Evolutionary conservation across 768 basidiomycete genomes (phyloP), one percentile per base, ranked within the genome.

Genomic region (Termitomyces sp.): DNA sequence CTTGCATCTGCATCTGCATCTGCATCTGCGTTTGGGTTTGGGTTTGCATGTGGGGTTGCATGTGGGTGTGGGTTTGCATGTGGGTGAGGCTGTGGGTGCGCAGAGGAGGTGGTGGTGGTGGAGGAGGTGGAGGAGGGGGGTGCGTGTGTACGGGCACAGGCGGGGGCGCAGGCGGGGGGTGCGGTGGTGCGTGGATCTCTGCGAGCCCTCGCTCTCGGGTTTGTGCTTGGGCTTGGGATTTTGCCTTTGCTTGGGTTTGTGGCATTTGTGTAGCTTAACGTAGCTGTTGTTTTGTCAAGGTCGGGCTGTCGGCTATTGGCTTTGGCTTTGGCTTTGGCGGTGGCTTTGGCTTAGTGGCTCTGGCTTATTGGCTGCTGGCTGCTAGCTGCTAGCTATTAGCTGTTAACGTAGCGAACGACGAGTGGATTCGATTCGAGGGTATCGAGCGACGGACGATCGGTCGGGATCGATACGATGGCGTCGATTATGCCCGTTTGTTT

Each of bases 11-110:
- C 0, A 3, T 20, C 3, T 33, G 31, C 13, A 9, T 36, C 34
- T 36, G 34, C 11, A 9, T 12, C 9, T 15, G n/a, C 5, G 2
- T 12, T 4, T 44, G 18, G 8, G n/a, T 11, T 4, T 18, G n/a
- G 2, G 20, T 8, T 0, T 22, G 42, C 6, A 2, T n/a, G 12
- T n/a, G 18, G 1, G 41, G 2, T 1, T 13, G 82, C 76, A 70
- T 83, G 12, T 58, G 62, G 47, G 50, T 30, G 59, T 49, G 33
- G 42, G n/a, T 44, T 12, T 13, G 12, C 2, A 6, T 27, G 15
- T 52, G 44, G 37, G 41, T 59, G n/a, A n/a, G n/a, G n/a, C n/a
- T n/a, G 44, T 51, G 59, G 48, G 53, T 58, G 45, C 7, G 20
- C 9, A 16, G 46, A 3, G 20, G 39, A 13, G 24, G 12, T 5